Base-by-base conservation (phyloP, 495 filamentous ascomycete species). In the Neurospora sp. region DNA sequence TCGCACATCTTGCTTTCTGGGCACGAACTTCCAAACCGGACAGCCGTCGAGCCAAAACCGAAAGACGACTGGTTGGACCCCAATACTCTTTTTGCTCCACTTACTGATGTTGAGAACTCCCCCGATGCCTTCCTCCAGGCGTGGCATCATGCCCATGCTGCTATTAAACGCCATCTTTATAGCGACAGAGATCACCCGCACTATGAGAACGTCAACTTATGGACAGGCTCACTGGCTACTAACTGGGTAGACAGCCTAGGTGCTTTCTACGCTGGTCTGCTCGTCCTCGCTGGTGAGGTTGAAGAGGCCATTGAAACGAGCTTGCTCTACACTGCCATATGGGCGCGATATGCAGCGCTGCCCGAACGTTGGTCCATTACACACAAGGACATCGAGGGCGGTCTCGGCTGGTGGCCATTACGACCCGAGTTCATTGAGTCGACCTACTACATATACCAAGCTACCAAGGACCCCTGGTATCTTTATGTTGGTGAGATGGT, bases 381-480 rank as follows among this genome's bases (percentile, higher is more conserved):
- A 44, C 91, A 92, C n/a, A 93, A 93, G 37, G 88, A 90, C 47
- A 89, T 99, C 59, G 96, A 98, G 77, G 88, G 89, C 7, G 93
- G 93, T 8, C 88, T 98, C 9, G 89, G 91, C 8, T 98, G 96
- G 94, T 99, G 97, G 88, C 94, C 93, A 18, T 91, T 97, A 42
- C 87, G 96, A 40, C 96, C 96, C 9, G 96, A 99, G 80, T 98
- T 98, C 76, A 92, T 97, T 76, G 96, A 99, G 80, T 96, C 93
- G 1, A 98, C 93, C 0, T 99, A 96, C 78, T 91, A 98, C 79
- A 82, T 99, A 14, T 97, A 97, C 77, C 89, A 90, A 41, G 94
- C 94, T 8, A 98, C 96, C n/a, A 87, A 88, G 72, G 96, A 99
- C 80, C 95, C 95, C 0, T 99, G 95, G 94, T 97, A 97, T 82